Evolutionary conservation across 2,329 filamentous ascomycete species (phyloP), one percentile per base, ranked within the genome.

Genomic region (Epichloe baconii): DNA sequence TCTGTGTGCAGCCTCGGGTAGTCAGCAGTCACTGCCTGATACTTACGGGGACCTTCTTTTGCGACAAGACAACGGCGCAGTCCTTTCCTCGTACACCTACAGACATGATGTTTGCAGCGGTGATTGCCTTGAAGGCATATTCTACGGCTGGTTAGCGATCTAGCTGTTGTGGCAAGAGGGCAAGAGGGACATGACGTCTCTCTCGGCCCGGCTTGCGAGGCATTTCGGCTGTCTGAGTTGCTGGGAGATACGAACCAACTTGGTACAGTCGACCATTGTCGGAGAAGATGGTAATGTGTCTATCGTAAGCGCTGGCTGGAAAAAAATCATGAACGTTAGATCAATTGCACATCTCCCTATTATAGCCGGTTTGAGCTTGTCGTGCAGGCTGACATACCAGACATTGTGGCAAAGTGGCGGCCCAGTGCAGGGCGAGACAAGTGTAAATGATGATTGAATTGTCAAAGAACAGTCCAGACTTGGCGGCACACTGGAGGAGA

Each of bases 61-160:
- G 93, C 56, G 93, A 97, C 68, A 98, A 76, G 49, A 98, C 88
- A 44, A 98, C 93, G 36, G 93, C 93, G 65, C 91, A 97, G 74
- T 93, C 82, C 79, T 98, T 98, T 71, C 93, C 93, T 66, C 89
- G 81, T 60, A 98, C 82, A 62, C 93, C 93, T 69, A 98, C 81
- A 55, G 93, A 93, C 78, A 95, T 98, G 75, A 98, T 97, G 72
- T 97, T 97, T 61, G 93, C 93, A 55, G 93, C 91, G 61, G 93
- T 98, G 73, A 98, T 98, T 53, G 93, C 93, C 77, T 98, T 98
- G 83, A 98, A 98, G 62, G 93, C 93, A 91, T 98, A 98, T 79
- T 98, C 93, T 97, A 68, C 61, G 12, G 49, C 40, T 51, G 19
- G 50, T 49, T 43, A 50, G 52, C 23, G 26, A 45, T 5, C 10